Conservation (phyloP, 2,329 filamentous ascomycete species). For the Fusarium clavum region DNA sequence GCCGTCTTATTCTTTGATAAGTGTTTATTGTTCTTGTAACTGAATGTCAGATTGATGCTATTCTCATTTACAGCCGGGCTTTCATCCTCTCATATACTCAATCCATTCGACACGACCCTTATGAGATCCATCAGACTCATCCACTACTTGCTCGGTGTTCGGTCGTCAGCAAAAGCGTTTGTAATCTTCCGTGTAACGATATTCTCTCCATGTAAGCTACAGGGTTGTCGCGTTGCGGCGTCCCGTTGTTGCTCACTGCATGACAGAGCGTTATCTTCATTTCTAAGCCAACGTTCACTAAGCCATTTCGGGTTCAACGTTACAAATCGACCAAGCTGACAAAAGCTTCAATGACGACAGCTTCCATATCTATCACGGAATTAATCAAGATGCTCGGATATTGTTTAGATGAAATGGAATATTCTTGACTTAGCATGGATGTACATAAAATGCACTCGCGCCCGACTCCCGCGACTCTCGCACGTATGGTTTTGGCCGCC, state of each 20-base stretch:
- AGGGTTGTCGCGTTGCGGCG: background rate
- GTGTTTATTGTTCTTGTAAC: background rate
- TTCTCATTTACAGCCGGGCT: background rate
- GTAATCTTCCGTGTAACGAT: slow-evolving; percentile 11
- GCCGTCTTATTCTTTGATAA: background rate
- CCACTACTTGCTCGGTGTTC: slow-evolving; percentile 23
- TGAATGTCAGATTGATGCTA: background rate
- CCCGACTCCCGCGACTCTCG: fast-evolving
- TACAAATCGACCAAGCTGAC: slow-evolving; percentile 27
- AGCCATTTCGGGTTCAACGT: background rate
- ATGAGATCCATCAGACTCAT: background rate
- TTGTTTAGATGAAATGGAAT: background rate
- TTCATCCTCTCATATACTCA: background rate
- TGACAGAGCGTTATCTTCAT: background rate
- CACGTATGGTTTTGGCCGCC: background rate
- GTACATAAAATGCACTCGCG: background rate
- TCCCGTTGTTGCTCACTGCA: background rate
- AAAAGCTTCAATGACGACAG: slow-evolving; percentile 12
- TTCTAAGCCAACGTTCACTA: slow-evolving; percentile 31
- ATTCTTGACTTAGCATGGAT: background rate
- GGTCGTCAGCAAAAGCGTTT: slow-evolving; percentile 24
- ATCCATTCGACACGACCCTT: background rate
- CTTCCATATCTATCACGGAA: background rate
- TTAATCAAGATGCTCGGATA: background rate
- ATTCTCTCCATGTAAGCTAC: background rate